Evolutionary conservation across 2,329 filamentous ascomycete species (phyloP), one percentile per base, ranked within the genome.

Genomic region (Alternaria metachromatica): DNA sequence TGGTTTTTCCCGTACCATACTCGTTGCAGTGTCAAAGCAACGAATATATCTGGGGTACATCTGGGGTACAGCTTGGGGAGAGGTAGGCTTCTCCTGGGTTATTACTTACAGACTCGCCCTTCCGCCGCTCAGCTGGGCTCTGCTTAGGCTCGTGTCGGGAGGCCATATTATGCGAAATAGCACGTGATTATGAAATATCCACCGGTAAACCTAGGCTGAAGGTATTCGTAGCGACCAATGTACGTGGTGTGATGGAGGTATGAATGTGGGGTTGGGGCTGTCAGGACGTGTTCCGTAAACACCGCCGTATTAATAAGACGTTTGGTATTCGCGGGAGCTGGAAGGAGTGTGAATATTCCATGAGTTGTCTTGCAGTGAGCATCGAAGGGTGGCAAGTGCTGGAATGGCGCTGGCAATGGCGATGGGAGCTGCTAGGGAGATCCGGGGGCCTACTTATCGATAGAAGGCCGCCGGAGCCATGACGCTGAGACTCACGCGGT

Each of bases 81-180:
- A 21, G 2, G 8, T 10, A 5, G 20, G 9, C 26, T 28, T 12
- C 37, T 9, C 20, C 12, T 11, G 4, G 2, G 11, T n/a, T 12
- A 7, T 13, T 18, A 73, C 87, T 64, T 87, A 95, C 93, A 65
- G 92, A 89, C 83, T 97, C 94, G 71, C 94, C 94, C 82, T 92
- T 93, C 71, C 93, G 90, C 80, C 92, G 88, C 81, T 97, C 94
- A 75, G 93, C 89, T 44, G 88, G 86, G 62, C 90, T 87, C 76
- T 89, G 87, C 79, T 90, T 92, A 62, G 72, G 66, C 33, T 81
- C 78, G 60, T 78, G 72, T 70, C 78, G 68, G 59, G 78, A 74
- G 45, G 76, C 67, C 78, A 80, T 81, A 23, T 6, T 53, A 20
- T 25, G 30, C 13, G 9, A 18, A 12, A 9, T 5, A 60, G 45